Evolutionary conservation across 495 filamentous ascomycete genomes (phyloP).

Genomic region (Cryomyces antarcticus): DNA sequence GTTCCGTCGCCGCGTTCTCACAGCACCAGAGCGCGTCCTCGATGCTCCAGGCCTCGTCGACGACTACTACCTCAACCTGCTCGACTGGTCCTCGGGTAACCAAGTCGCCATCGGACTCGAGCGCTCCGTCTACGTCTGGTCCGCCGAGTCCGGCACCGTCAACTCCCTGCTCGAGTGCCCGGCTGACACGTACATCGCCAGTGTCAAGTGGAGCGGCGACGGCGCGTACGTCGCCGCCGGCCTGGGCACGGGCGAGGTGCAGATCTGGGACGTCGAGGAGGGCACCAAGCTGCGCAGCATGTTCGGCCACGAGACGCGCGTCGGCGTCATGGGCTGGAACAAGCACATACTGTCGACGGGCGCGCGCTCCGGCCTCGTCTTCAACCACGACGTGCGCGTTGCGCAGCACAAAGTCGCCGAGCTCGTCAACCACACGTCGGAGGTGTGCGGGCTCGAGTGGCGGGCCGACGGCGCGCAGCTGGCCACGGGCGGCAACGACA

Average conservation of each 20-base stretch:
- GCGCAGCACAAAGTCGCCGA: slow-evolving; percentile 95
- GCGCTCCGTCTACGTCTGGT: slow-evolving; percentile 96
- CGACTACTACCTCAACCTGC: slow-evolving; percentile 96
- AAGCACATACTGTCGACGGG: slow-evolving; percentile 94
- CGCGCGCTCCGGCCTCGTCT: slow-evolving; percentile 84
- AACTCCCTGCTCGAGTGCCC: slow-evolving; percentile 67
- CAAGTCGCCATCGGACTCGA: slow-evolving; percentile 96
- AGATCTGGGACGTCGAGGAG: slow-evolving; percentile 98
- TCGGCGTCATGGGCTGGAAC: slow-evolving; percentile 96
- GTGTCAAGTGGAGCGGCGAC: slow-evolving; percentile 95
- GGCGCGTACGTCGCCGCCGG: slow-evolving; percentile 75
- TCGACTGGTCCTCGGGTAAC: slow-evolving; percentile 95
- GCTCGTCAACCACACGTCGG: slow-evolving; percentile 86
- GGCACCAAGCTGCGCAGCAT: slow-evolving; percentile 90
- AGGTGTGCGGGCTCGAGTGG: slow-evolving; percentile 97
- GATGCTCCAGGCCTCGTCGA: slow-evolving; percentile 91
- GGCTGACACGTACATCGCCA: slow-evolving; percentile 87
- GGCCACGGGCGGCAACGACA: slow-evolving; percentile 94
- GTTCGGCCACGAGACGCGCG: slow-evolving; percentile 89
- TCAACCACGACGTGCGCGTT: slow-evolving; percentile 96
- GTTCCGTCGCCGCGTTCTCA: slow-evolving; percentile 75
- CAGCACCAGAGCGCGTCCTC: slow-evolving; percentile 89
- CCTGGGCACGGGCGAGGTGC: slow-evolving; percentile 84
- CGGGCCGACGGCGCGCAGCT: slow-evolving; percentile 89
- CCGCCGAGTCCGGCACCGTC: slow-evolving; percentile 81